Conservation (phyloP, 2,329 filamentous ascomycete genomes). For the Colletotrichum paranaense region DNA sequence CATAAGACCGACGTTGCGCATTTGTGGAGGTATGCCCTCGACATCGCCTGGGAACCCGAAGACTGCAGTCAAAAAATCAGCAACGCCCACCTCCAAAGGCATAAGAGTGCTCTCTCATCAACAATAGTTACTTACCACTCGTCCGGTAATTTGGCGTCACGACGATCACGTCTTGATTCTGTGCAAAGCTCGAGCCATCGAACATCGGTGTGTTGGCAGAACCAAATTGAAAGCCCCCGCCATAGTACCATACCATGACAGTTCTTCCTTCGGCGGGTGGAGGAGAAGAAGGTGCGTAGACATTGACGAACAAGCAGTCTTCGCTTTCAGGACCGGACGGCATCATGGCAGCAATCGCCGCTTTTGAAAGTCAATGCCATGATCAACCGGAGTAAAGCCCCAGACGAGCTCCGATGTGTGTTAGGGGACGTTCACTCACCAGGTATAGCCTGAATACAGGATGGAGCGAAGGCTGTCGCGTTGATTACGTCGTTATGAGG, state of each 20-base stretch:
- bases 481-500: too few species aligned
- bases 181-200: conserved; percentile 20
- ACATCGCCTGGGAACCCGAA: conserved; percentile 26
- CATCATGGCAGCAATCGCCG: too few species aligned
- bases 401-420: too few species aligned
- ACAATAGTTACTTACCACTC: not conserved
- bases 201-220: conserved; percentile 19
- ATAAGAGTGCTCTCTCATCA: not conserved
- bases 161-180: conserved; percentile 16
- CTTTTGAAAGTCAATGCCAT: too few species aligned
- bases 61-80: not conserved
- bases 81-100: not conserved
- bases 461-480: too few species aligned
- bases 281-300: conserved; percentile 42
- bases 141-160: conserved; percentile 27
- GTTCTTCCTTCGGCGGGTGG: conserved; percentile 14
- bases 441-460: too few species aligned
- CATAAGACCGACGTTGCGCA: conserved; percentile 62
- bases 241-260: conserved; percentile 35
- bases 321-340: conserved; percentile 40
- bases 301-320: conserved; percentile 49
- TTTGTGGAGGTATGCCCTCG: not conserved
- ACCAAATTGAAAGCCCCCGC: conserved; percentile 25
- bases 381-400: too few species aligned
- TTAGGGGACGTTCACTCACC: too few species aligned